Base-by-base conservation (phyloP, 371 early-diverging fungal genomes). In the Mucor sp. region DNA sequence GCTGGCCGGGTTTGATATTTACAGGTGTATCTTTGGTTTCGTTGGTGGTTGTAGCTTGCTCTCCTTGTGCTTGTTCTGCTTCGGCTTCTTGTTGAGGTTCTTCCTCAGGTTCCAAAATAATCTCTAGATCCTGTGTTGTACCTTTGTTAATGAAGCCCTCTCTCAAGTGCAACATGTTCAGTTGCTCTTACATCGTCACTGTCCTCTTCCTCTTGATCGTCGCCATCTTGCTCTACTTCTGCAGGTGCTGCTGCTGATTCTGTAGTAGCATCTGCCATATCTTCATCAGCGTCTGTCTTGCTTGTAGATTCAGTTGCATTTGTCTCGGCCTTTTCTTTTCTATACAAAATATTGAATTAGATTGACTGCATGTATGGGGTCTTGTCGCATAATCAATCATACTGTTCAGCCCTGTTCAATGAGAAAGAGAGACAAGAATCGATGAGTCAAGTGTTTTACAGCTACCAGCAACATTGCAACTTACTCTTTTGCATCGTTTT, bases 91-190 rank as follows among this genome's bases (percentile, higher is more conserved):
- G 62, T 55, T 62, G 68, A n/a, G 62, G 47, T 15, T 68, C 69
- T 63, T 82, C 84, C 28, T 85, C 87, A 43, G 79, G 77, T 62
- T 90, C 87, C 71, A 89, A 71, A 50, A 90, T 85, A 68, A 90
- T 88, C 64, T 90, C 90, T 33, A 90, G 74, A 75, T 89, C 90
- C 89, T 90, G 21, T n/a, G n/a, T n/a, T n/a, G 6, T n/a, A 48
- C 23, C 21, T 48, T 19, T 23, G 8, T 48, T 9, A 23, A 19
- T 21, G 23, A 11, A 48, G 6, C 11, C 8, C 19, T 6, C 28
- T 33, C 33, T 33, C 2, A 30, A 30, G 28, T 47, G 23, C 48
- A 6, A 9, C 48, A 21, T 47, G 23, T 7, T 12, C 47, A 9
- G 9, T 9, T 28, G 11, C 33, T 39, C 68, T 74, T 76, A 86